A percentile compares a stretch with the other conserved stretches of the same genome.
phyloP scores from a whole-genome alignment of 257 asterid genomes.

The Forsythia suspensa region DNA sequence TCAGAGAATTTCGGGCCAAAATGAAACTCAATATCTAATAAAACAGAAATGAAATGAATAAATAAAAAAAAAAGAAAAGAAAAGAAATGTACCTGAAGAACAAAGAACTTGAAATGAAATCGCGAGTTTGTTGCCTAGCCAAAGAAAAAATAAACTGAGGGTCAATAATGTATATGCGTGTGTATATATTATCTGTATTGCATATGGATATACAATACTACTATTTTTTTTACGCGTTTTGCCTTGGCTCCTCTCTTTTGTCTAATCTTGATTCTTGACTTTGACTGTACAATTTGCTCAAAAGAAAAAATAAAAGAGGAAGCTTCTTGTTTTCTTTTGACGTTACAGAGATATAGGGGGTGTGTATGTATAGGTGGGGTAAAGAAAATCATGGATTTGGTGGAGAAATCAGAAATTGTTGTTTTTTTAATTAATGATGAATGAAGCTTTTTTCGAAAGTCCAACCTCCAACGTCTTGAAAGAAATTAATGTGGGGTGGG shows the following conservation, averaged over 20 bases:
- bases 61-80: background rate
- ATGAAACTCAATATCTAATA: background rate
- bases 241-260: background rate
- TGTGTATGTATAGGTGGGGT: background rate
- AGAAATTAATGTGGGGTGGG: conserved; percentile 10
- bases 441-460: conserved; percentile 8
- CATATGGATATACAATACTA: background rate
- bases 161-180: conserved; percentile 10
- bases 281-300: background rate
- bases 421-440: conserved; percentile 10
- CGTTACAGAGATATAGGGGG: background rate
- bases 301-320: background rate
- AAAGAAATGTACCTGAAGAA: conserved; percentile 32
- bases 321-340: background rate
- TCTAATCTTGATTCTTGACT: background rate
- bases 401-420: conserved; percentile 2
- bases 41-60: background rate
- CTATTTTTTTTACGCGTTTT: background rate
- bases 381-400: conserved; percentile 16
- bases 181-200: background rate
- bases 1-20: conserved; percentile 22
- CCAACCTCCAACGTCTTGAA: conserved; percentile 21
- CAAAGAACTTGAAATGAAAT: conserved; percentile 23
- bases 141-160: conserved; percentile 17
- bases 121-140: conserved; percentile 45